Evolutionary conservation across 345 rosid species (phyloP), one percentile per base, ranked within the genome.

Genomic region (Barbarea vulgaris): DNA sequence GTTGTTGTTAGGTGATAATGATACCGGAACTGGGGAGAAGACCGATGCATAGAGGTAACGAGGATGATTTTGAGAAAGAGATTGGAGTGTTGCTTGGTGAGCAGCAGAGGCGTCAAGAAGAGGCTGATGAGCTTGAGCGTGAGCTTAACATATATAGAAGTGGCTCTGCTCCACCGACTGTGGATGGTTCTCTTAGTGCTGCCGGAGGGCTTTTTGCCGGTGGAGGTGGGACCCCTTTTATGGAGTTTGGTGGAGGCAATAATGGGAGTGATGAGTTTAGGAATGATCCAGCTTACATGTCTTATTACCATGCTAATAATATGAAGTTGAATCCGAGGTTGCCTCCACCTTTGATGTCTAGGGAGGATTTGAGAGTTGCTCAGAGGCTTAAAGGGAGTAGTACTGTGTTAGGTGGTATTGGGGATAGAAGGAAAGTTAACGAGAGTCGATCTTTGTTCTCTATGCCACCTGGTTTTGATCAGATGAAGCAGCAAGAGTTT

Each of bases 161-260:
- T 77, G 98, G 97, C 74, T 93, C 98, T 14, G 97, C 98, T 12
- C 98, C 98, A 0, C 98, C 98, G 13, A 89, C 96, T 1, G 91
- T 93, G 15, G 97, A 93, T 66, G 98, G 98, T 19, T 85, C 98
- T 33, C 65, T 86, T 60, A 83, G 50, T 74, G 89, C 98, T 5
- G 80, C 85, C 27, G 97, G 93, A 61, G 93, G 93, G 6, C 47
- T 91, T 62, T 83, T 87, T 61, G 84, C 75, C 64, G 84, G 71
- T 2, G 76, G 76, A 46, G 75, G 69, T 41, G 69, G 74, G n/a
- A 37, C 50, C 19, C 81, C 72, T 62, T 50, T 74, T 41, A 13
- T 52, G 34, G 82, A 81, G 52, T 44, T 64, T 25, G 61, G 69
- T 27, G 79, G 81, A 21, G 76, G 27, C 27, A 91, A 81, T 33